Conservation (phyloP, 1,139 yeast genomes). For the Petasospora fabianii region DNA sequence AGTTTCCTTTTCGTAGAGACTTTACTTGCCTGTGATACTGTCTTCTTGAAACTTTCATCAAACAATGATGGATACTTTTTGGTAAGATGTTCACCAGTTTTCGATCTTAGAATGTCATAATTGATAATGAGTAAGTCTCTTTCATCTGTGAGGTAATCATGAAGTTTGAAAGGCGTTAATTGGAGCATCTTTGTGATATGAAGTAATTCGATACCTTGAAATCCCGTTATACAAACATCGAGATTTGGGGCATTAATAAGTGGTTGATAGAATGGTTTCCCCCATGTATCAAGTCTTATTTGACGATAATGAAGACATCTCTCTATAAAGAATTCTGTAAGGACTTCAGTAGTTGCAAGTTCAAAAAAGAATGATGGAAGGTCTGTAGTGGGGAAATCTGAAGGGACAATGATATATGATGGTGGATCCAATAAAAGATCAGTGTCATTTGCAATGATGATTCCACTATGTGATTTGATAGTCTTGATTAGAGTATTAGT, state of each 20-base stretch:
- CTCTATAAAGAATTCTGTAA: constrained; percentile 88
- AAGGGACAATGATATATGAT: constrained; percentile 22
- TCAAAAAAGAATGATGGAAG: constrained; percentile 14
- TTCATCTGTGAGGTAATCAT: constrained; percentile 48
- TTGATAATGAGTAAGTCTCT: constrained; percentile 66
- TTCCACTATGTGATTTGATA: constrained; percentile 44
- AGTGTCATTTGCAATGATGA: constrained; percentile 17
- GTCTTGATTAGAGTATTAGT: constrained; percentile 34
- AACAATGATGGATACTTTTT: constrained; percentile 20
- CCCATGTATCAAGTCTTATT: constrained; percentile 67
- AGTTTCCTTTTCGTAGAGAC: constrained; percentile 48
- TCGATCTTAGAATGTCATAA: constrained; percentile 34
- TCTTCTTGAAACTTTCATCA: constrained; percentile 9
- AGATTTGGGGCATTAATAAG: constrained; percentile 15
- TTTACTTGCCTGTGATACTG: constrained; percentile 18
- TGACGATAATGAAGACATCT: constrained; percentile 62
- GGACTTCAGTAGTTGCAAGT: constrained; percentile 6
- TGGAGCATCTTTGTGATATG: constrained; percentile 66
- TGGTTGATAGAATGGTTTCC: constrained; percentile 50
- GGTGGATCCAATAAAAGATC: constrained; percentile 2
- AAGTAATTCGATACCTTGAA: constrained; percentile 73
- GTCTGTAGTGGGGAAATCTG: constrained; percentile 15
- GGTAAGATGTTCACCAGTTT: constrained; percentile 17
- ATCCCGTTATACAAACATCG: constrained; percentile 67
- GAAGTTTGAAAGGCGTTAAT: constrained; percentile 41